phyloP scores from a whole-genome alignment of 495 filamentous ascomycete genomes.

The Penicillium robsamsonii region DNA sequence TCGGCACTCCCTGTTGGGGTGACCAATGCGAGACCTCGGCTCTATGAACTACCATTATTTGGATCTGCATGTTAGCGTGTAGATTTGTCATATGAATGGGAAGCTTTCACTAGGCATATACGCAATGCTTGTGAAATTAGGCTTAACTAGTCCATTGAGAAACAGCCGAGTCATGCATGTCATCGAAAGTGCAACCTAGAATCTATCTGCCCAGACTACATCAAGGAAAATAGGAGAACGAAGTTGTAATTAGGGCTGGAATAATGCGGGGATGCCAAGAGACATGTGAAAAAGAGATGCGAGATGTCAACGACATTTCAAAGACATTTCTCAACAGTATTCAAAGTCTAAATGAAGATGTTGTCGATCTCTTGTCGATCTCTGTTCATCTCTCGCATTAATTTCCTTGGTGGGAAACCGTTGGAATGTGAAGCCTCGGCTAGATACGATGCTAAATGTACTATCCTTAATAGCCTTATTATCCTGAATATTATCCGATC shows the following conservation, averaged over 20 bases:
- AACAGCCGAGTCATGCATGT: no score
- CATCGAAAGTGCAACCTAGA: no score
- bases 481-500: neutral
- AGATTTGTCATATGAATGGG: neutral
- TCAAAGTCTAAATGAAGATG: neutral
- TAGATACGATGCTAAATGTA: neutral
- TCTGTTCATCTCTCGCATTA: neutral
- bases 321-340: no score
- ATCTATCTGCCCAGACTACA: no score
- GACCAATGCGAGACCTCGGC: slow-evolving; percentile 13
- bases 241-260: neutral
- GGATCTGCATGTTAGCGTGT: neutral
- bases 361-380: neutral
- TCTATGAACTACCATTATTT: neutral
- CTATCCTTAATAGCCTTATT: neutral
- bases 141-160: no score
- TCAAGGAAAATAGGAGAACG: no score
- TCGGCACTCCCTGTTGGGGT: slow-evolving; percentile 6
- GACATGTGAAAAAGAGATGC: slow-evolving; percentile 1
- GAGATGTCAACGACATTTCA: neutral
- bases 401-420: neutral
- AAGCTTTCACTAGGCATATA: neutral
- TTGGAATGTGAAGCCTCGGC: neutral
- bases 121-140: neutral
- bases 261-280: slow-evolving; percentile 4